phyloP scores from a whole-genome alignment of 192 early-diverging fungal genomes.

The Coemansia sp. region DNA sequence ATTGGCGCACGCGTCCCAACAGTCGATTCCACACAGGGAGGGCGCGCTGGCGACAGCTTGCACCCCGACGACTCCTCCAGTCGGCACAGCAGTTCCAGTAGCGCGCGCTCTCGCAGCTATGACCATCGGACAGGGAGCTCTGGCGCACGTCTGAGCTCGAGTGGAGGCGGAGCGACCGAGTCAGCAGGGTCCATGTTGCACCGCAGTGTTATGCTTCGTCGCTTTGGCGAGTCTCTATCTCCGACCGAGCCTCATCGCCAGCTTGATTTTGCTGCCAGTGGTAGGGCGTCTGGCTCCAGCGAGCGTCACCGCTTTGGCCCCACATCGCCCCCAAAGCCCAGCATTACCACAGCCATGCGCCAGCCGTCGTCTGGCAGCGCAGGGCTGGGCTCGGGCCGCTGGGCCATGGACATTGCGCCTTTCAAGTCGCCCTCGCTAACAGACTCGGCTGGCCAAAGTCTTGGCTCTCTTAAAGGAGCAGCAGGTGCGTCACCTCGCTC shows the following conservation, averaged over 20 bases:
- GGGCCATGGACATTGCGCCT: constrained; percentile 39
- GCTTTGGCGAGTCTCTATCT: constrained; percentile 40
- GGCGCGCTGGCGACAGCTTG: neutral
- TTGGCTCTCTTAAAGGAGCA: constrained; percentile 5
- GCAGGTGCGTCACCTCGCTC: neutral
- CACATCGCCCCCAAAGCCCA: constrained; percentile 26
- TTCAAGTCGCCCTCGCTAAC: constrained; percentile 53
- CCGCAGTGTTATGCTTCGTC: constrained; percentile 42
- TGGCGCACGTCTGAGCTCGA: constrained; percentile 19
- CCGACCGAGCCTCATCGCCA: constrained; percentile 27
- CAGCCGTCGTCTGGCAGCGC: constrained; percentile 28
- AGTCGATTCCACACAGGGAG: neutral
- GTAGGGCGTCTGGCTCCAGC: neutral
- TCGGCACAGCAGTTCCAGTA: constrained; percentile 7
- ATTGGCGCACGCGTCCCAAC: constrained; percentile 7
- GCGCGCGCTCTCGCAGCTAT: constrained; percentile 19
- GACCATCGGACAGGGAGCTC: constrained; percentile 18
- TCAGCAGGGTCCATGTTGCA: constrained; percentile 37
- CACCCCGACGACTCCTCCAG: neutral
- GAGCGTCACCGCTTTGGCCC: neutral
- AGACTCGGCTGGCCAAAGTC: constrained; percentile 21
- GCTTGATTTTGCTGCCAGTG: neutral
- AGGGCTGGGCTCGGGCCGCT: constrained; percentile 25
- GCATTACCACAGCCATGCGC: neutral
- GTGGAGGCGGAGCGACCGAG: constrained; percentile 19